These are phyloP conservation scores for Nelumbo lutea DNA, from an alignment of 164 flowering plant genomes.

Conservation along the genomic window DNA sequence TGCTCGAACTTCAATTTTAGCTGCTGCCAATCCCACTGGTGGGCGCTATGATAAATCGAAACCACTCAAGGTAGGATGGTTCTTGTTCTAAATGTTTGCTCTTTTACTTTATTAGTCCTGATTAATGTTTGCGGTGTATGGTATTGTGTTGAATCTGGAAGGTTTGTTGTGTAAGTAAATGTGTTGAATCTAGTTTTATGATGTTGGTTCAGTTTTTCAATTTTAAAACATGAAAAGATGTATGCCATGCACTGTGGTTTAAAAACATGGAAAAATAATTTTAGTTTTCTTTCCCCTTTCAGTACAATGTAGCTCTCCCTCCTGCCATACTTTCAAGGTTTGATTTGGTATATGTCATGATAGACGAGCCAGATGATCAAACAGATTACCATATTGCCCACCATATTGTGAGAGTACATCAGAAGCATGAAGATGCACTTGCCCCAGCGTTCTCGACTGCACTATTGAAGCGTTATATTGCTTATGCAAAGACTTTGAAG, in stretches of 20 bases:
- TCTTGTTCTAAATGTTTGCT: not conserved
- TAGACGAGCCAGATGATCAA: constrained; percentile 95
- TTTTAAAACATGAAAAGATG: not conserved
- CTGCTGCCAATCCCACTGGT: constrained; percentile 96
- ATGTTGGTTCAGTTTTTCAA: not conserved
- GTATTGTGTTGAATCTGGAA: no score
- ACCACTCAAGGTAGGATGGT: constrained; percentile 71
- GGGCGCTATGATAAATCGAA: constrained; percentile 95
- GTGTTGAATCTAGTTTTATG: not conserved
- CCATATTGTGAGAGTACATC: constrained; percentile 94
- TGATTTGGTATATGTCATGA: constrained; percentile 96
- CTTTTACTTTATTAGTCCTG: no score
- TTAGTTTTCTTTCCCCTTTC: constrained; percentile 17
- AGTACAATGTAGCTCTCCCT: constrained; percentile 98
- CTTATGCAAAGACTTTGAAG: constrained; percentile 82
- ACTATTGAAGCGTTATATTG: constrained; percentile 84
- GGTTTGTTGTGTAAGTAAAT: no score
- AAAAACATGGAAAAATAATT: not conserved
- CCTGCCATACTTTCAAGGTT: constrained; percentile 98
- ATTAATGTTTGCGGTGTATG: no score
- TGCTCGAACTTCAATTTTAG: constrained; percentile 93
- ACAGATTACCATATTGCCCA: constrained; percentile 91
- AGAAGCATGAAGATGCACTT: constrained; percentile 86
- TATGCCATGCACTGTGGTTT: not conserved
- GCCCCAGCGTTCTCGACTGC: constrained; percentile 75